phyloP scores from a whole-genome alignment of 2,329 filamentous ascomycete species.

The Ceratocystis colombiana region DNA sequence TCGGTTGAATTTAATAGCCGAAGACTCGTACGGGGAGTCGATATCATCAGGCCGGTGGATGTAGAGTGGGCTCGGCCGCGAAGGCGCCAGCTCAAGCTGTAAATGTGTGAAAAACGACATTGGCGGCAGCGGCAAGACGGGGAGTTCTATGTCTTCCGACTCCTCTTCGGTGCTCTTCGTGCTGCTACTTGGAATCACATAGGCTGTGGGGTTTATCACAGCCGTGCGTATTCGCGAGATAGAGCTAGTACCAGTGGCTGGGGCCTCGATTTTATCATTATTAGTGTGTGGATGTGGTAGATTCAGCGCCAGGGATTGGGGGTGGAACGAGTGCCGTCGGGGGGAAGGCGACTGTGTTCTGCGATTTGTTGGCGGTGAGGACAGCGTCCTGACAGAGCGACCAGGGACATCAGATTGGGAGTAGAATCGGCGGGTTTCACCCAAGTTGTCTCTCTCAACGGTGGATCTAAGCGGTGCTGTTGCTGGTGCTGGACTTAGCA shows the following conservation, averaged over 20 bases:
- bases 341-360: slow-evolving; percentile 16
- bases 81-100: slow-evolving; percentile 53
- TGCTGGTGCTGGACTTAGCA: slow-evolving; percentile 21
- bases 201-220: slow-evolving; percentile 36
- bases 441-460: neutral
- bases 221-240: slow-evolving; percentile 31
- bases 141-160: slow-evolving; percentile 32
- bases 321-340: neutral
- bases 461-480: slow-evolving; percentile 5
- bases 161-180: slow-evolving; percentile 27
- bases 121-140: slow-evolving; percentile 51
- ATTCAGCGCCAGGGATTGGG: slow-evolving; percentile 2
- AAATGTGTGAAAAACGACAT: slow-evolving; percentile 57
- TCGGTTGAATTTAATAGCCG: slow-evolving; percentile 81
- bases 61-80: slow-evolving; percentile 54
- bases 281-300: slow-evolving; percentile 44
- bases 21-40: slow-evolving; percentile 76
- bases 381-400: slow-evolving; percentile 20
- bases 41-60: slow-evolving; percentile 49
- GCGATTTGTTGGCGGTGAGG: slow-evolving; percentile 21
- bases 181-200: slow-evolving; percentile 21
- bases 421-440: neutral
- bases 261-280: slow-evolving; percentile 31
- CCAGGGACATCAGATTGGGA: slow-evolving; percentile 15
- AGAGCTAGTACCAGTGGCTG: neutral